Evolutionary conservation across 83 land plant species (phyloP).

Genomic region (Thuja plicata): DNA sequence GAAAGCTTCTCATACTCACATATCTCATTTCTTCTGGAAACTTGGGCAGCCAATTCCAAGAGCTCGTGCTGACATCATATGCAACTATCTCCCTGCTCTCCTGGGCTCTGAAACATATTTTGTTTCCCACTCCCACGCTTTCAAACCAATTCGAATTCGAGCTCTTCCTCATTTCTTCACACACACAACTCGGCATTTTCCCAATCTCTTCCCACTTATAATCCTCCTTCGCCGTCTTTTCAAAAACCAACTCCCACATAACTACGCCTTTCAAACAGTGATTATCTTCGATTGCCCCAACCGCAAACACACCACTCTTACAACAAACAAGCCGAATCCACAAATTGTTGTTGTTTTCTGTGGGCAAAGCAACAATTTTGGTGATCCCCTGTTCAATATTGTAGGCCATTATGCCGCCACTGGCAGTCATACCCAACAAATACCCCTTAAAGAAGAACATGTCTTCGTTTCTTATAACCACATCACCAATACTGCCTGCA

Average conservation of each 20-base stretch:
- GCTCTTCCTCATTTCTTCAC: not conserved
- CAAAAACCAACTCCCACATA: not conserved
- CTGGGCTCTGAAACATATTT: not conserved
- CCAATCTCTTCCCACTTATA: not conserved
- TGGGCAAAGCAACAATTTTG: too few relatives aligned
- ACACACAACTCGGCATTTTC: not conserved
- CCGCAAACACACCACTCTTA: not conserved
- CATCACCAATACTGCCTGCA: not conserved
- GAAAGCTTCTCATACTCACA: not conserved
- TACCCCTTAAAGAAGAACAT: not conserved
- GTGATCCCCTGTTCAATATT: too few relatives aligned
- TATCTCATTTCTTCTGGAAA: not conserved
- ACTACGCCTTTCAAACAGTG: not conserved
- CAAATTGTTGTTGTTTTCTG: too few relatives aligned
- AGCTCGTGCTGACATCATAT: not conserved
- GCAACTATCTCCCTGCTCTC: not conserved
- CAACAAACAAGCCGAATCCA: not conserved
- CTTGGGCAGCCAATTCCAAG: not conserved
- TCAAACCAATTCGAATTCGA: not conserved
- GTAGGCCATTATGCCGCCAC: too few relatives aligned
- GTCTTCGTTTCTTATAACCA: not conserved
- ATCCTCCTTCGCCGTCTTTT: not conserved
- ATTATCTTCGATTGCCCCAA: not conserved
- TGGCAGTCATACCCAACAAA: not conserved
- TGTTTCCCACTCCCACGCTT: slow-evolving; percentile 6